Conservation (phyloP, 768 basidiomycete genomes). For the Russula griseocarnosa region DNA sequence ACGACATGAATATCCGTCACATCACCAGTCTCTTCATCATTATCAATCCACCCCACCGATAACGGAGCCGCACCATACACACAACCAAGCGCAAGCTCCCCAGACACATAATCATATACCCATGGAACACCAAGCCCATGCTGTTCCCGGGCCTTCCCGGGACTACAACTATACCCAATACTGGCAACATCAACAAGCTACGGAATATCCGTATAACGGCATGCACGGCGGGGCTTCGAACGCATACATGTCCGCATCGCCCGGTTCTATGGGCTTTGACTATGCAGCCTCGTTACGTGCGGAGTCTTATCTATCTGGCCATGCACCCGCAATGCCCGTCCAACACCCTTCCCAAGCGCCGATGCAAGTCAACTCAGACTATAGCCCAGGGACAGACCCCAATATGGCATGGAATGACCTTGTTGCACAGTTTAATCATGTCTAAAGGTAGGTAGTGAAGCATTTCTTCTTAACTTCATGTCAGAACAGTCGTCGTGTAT, state of each 20-base stretch:
- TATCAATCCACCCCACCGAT: slow-evolving; percentile 9
- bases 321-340: slow-evolving; percentile 13
- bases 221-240: slow-evolving; percentile 14
- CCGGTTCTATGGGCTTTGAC: slow-evolving; percentile 27
- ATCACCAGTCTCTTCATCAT: slow-evolving; percentile 10
- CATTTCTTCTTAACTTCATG: neutral
- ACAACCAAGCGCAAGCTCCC: slow-evolving; percentile 11
- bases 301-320: slow-evolving; percentile 21
- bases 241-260: slow-evolving; percentile 19
- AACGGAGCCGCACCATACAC: slow-evolving; percentile 12
- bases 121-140: slow-evolving; percentile 22
- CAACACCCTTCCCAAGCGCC: slow-evolving; percentile 7
- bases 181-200: slow-evolving; percentile 25
- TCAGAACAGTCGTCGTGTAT: slow-evolving; percentile 8
- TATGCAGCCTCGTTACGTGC: slow-evolving; percentile 28
- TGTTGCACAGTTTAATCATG: slow-evolving; percentile 29
- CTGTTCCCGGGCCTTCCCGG: slow-evolving; percentile 8
- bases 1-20: slow-evolving; percentile 11
- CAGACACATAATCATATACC: slow-evolving; percentile 18
- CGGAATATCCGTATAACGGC: slow-evolving; percentile 20
- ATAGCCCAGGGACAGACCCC: slow-evolving; percentile 25
- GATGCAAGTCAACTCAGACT: slow-evolving; percentile 25
- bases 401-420: slow-evolving; percentile 29
- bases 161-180: slow-evolving; percentile 27
- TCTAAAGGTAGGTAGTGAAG: slow-evolving; percentile 18